phyloP scores from a whole-genome alignment of 75 land plant genomes.

The Sequoia sempervirens region DNA sequence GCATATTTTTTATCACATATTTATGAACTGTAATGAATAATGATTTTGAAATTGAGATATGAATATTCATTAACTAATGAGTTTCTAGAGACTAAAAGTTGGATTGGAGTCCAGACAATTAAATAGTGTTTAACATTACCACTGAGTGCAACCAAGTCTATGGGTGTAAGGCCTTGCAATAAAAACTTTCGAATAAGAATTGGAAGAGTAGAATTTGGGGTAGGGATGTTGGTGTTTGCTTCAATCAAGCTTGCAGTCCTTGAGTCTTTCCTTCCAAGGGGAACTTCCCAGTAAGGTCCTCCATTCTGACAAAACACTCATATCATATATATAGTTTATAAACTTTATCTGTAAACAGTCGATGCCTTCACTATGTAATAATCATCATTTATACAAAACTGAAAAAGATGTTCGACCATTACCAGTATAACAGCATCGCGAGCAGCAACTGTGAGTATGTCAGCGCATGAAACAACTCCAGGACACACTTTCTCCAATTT shows the following conservation, averaged over 20 bases:
- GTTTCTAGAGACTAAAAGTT: no score
- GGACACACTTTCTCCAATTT: conserved; percentile 7
- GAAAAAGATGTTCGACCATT: conserved; percentile 21
- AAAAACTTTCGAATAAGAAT: conserved; percentile 46
- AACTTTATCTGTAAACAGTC: background rate
- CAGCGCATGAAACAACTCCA: conserved; percentile 11
- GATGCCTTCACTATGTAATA: background rate
- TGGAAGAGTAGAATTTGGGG: conserved; percentile 32
- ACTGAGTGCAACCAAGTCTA: no score
- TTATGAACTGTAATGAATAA: no score
- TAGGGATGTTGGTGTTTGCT: conserved; percentile 46
- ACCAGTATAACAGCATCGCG: conserved; percentile 7
- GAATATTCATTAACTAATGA: no score
- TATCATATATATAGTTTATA: background rate
- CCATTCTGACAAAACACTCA: conserved; percentile 35
- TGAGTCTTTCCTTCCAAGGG: conserved; percentile 66
- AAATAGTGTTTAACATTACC: no score
- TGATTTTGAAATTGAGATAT: no score
- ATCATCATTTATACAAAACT: conserved; percentile 10
- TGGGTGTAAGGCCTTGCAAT: conserved; percentile 57
- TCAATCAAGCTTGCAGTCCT: conserved; percentile 33
- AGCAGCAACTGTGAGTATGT: conserved; percentile 10
- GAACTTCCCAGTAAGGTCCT: conserved; percentile 83
- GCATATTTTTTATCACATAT: no score
- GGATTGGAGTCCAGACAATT: no score